A percentile compares a stretch with the other conserved stretches of the same genome.
These are phyloP conservation scores for Plenodomus lindquistii DNA, from an alignment of 2,329 filamentous ascomycete genomes.

Conservation along the genomic window DNA sequence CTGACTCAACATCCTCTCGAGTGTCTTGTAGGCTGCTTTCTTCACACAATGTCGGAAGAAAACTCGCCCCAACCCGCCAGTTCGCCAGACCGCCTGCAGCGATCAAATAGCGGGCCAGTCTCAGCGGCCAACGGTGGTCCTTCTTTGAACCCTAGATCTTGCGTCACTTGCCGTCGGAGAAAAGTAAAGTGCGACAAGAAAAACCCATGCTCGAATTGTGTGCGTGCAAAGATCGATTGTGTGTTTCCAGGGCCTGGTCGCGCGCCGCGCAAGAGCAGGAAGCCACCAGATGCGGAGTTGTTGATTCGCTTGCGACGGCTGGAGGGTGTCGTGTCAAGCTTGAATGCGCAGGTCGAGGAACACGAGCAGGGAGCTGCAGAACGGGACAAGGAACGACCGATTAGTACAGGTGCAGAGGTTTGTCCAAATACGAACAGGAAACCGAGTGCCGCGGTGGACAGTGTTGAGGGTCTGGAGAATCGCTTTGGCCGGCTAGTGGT, in stretches of 20 bases:
- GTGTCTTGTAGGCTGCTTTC: background rate
- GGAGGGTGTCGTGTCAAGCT: conserved; percentile 71
- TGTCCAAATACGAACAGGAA: conserved; percentile 8
- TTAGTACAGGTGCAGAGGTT: conserved; percentile 10
- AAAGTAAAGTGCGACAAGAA: conserved; percentile 80
- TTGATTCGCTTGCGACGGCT: conserved; percentile 72
- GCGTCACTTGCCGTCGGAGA: conserved; percentile 47
- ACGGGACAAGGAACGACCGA: conserved; percentile 23
- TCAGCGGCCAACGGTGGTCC: conserved; percentile 7
- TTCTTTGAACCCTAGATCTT: conserved; percentile 37
- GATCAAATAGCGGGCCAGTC: conserved; percentile 20
- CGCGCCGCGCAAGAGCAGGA: conserved; percentile 69
- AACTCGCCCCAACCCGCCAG: conserved; percentile 12
- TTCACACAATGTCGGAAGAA: conserved; percentile 31
- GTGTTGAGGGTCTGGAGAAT: conserved; percentile 48
- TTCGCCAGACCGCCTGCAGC: conserved; percentile 24
- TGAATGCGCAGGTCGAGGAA: conserved; percentile 51
- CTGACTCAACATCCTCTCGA: background rate
- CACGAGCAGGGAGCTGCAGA: conserved; percentile 41
- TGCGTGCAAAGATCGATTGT: conserved; percentile 70
- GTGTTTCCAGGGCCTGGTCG: conserved; percentile 75
- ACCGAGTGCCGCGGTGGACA: conserved; percentile 34
- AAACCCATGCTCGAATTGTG: conserved; percentile 76
- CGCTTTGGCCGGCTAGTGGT: conserved; percentile 71
- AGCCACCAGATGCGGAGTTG: conserved; percentile 71